Conservation (phyloP, 768 basidiomycete genomes). For the Tricholoma terreum region DNA sequence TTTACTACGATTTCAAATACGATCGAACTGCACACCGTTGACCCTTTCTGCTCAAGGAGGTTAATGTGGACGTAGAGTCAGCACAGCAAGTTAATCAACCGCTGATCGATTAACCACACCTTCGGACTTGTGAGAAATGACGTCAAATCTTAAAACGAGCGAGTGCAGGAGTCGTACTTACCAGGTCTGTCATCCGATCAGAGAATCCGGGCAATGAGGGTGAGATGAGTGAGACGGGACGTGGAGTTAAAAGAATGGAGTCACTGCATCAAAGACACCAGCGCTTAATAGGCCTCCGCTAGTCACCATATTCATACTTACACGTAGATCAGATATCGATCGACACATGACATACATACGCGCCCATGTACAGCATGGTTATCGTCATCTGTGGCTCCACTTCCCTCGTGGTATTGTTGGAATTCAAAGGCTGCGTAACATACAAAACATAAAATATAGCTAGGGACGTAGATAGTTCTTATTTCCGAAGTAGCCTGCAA, state of each 20-base stretch:
- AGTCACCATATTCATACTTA: too few species aligned
- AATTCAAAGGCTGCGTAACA: conserved; percentile 10
- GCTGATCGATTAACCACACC: conserved; percentile 5
- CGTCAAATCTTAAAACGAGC: not conserved
- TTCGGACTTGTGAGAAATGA: conserved; percentile 1
- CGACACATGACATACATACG: too few species aligned
- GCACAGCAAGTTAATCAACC: conserved; percentile 1
- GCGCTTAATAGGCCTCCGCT: too few species aligned
- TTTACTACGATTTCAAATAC: too few species aligned
- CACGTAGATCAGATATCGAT: too few species aligned
- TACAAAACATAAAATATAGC: conserved; percentile 19
- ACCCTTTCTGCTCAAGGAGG: conserved; percentile 11
- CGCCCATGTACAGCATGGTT: too few species aligned
- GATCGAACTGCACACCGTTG: conserved; percentile 9
- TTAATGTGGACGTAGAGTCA: not conserved
- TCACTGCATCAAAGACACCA: not conserved
- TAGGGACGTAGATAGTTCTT: conserved; percentile 5
- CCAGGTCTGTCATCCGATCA: too few species aligned
- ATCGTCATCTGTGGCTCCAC: not conserved
- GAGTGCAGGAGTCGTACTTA: too few species aligned
- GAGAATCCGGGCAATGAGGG: too few species aligned
- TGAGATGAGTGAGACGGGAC: too few species aligned
- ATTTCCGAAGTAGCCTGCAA: conserved; percentile 3
- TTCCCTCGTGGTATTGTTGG: not conserved
- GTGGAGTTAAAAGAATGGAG: not conserved